Base-by-base conservation (phyloP, 306 rosid species). In the Senna tora region DNA sequence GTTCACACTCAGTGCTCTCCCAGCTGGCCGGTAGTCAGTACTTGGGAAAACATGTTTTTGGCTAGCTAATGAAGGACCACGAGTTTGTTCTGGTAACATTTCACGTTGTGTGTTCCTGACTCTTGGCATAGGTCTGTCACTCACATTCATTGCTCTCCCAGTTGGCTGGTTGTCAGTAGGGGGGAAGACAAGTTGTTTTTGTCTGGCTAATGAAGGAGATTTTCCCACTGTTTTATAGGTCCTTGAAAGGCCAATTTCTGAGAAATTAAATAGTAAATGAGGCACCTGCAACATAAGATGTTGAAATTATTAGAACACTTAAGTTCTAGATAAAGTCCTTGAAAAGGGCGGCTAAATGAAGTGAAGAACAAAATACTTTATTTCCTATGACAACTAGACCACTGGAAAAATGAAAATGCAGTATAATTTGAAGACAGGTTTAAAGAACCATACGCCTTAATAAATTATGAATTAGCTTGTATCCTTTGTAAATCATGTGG, bases 71-170 rank as follows among this genome's bases (percentile, higher is more conserved):
- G 41, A 34, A 45, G 96, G 96, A 55, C 91, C 97, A 12, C 91
- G 86, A 56, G 87, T 81, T 72, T 85, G 67, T 75, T 89, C 93
- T 20, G 63, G 19, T 53, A 83, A 42, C 65, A 70, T 75, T 75
- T 82, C 85, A 65, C 77, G 81, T 43, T 84, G 81, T 76, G 71
- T 83, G 47, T 71, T 91, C 71, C 77, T 84, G 69, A 85, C 87
- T 76, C 79, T 73, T 2, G 41, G 55, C 69, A 62, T 66, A 36
- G n/a, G 36, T 59, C 81, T 69, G 53, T 84, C 87, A 10, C 81
- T 83, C 77, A 69, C 77, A 80, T 61, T 77, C 45, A 3, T n/a
- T 38, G 67, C 60, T 81, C 81, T 77, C 62, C 81, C 87, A 74
- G 62, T 70, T 32, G 77, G 75, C 42, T 65, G 67, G 74, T 86